Evolutionary conservation across 345 rosid genomes (phyloP), one percentile per base, ranked within the genome.

Genomic region (Noccaea caerulescens): DNA sequence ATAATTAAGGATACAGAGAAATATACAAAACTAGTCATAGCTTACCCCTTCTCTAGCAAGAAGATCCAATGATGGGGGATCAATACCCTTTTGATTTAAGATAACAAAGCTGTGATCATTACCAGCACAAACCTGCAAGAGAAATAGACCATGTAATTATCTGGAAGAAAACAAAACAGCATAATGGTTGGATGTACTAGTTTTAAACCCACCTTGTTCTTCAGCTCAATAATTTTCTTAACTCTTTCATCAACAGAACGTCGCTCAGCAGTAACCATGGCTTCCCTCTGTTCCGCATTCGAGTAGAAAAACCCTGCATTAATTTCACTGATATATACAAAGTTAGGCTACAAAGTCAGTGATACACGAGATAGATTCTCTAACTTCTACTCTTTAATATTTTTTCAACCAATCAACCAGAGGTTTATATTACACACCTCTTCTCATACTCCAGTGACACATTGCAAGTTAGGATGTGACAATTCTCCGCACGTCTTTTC

Each of bases 231-330:
- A 69, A 94, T 88, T 70, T 81, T 91, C 78, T 66, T 72, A 43
- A 91, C 96, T 85, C 92, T 84, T 66, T 91, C 96, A 62, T 94
- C 97, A 67, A 91, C 97, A 4, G 87, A 82, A 43, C 81, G 93
- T 83, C 99, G 79, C 83, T 94, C 97, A 58, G 96, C 99, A 44
- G 86, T 80, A 84, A 94, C 88, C 99, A 94, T 94, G 23, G 96
- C 90, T 83, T 94, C 99, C 78, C 99, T 86, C 79, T 94, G 99
- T 72, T 91, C 97, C 1, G 97, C 97, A 68, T 84, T 94, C 13
- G 99, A 94, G 87, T 94, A 94, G 90, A 94, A 94, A 82, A 94
- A 94, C 4, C 97, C 99, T 80, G 99, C 96, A 85, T 94, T 94
- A 63, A 94, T 84, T 83, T 94, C 99, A 83, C 97, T 92, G 84